phyloP scores from a whole-genome alignment of 2,329 filamentous ascomycete genomes.

The Calonectria pseudoreteaudii region DNA sequence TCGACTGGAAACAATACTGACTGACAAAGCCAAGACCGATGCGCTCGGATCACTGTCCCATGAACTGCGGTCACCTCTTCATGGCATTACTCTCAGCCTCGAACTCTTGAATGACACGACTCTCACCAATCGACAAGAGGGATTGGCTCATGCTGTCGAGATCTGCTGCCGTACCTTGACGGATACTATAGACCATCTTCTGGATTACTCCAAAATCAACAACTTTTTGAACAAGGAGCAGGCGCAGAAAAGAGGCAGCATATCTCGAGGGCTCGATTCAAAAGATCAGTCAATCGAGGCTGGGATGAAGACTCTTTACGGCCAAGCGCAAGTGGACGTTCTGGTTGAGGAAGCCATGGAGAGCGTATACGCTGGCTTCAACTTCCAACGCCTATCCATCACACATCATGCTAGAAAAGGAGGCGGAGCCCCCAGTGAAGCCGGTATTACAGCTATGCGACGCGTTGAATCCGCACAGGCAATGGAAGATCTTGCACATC shows the following conservation, averaged over 20 bases:
- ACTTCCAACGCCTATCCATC: constrained; percentile 48
- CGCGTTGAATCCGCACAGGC: constrained; percentile 57
- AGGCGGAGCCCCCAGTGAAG: neutral
- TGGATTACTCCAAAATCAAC: constrained; percentile 68
- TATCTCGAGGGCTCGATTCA: neutral
- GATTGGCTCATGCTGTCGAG: constrained; percentile 62
- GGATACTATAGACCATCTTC: constrained; percentile 66
- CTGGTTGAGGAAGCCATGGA: constrained; percentile 61
- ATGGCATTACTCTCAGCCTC: constrained; percentile 67
- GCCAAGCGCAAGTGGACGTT: constrained; percentile 50
- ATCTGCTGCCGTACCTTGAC: constrained; percentile 63
- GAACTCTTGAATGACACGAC: constrained; percentile 66
- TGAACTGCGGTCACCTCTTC: constrained; percentile 70
- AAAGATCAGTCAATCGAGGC: constrained; percentile 15
- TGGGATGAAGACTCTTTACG: constrained; percentile 33
- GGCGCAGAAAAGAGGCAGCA: neutral
- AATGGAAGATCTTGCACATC: constrained; percentile 35
- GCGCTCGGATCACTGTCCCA: constrained; percentile 71
- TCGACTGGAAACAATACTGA: constrained; percentile 51
- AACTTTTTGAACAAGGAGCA: constrained; percentile 40
- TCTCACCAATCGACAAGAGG: constrained; percentile 59
- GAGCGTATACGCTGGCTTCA: constrained; percentile 59
- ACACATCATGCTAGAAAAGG: constrained; percentile 24
- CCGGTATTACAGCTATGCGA: constrained; percentile 32
- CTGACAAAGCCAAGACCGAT: constrained; percentile 65